Percentiles rank a stretch among this genome's conserved stretches.
Conservation (phyloP, 148 eudicot genomes). For the Chenopodium berlandieri region DNA sequence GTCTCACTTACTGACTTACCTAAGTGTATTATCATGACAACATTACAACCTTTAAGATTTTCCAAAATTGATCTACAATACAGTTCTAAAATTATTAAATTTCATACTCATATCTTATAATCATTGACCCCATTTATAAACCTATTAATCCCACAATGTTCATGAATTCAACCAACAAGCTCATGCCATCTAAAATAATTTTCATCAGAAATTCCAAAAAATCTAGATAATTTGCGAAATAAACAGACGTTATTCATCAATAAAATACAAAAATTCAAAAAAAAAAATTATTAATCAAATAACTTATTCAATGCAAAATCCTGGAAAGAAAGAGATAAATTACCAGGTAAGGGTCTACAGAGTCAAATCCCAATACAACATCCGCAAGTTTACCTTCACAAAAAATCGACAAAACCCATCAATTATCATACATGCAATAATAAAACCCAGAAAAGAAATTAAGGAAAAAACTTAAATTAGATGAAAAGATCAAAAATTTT, state of each 20-base stretch:
- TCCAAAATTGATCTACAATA: background rate
- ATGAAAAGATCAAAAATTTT: background rate
- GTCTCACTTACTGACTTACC: background rate
- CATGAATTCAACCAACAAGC: too few species aligned
- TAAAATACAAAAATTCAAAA: background rate
- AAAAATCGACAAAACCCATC: constrained; percentile 26
- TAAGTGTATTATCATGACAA: background rate
- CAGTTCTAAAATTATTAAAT: background rate
- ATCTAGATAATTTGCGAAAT: background rate
- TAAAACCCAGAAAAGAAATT: constrained; percentile 10
- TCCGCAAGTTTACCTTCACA: constrained; percentile 80
- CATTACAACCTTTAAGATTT: background rate
- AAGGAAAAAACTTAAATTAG: background rate
- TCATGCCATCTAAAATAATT: background rate
- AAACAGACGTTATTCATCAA: too few species aligned
- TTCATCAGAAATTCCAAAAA: background rate
- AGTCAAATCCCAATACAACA: constrained; percentile 96
- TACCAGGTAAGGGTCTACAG: constrained; percentile 88
- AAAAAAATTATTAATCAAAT: background rate
- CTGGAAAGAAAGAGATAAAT: constrained; percentile 3
- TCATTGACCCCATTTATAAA: background rate
- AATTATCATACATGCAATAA: background rate
- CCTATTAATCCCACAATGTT: background rate
- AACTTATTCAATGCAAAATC: background rate
- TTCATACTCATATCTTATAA: background rate